Evolutionary conservation across 202 grass and related monocot species (phyloP), one percentile per base, ranked within the genome.

Genomic region (Setaria viridis): DNA sequence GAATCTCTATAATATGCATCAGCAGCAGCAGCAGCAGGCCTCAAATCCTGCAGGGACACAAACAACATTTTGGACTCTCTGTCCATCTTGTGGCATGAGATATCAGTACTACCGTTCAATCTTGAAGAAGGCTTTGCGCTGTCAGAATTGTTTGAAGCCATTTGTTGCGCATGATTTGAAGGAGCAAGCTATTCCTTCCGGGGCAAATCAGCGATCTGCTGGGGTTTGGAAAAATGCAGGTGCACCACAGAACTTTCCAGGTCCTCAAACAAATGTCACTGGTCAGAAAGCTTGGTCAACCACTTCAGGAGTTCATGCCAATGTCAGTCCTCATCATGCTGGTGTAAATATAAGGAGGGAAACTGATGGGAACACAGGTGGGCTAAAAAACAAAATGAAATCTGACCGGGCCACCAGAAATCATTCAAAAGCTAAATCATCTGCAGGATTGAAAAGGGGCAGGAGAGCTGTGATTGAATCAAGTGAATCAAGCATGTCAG

Each of bases 51-150:
- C 84, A 15, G 60, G 58, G 2, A 53, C 34, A 0, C 78, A 47
- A 59, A 13, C 43, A 72, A 92, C 88, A 70, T 97, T 97, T 89
- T 97, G 94, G 94, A 97, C 94, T 53, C 84, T 64, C 12, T 97
- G 94, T 74, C 90, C 94, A 79, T 49, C 63, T 57, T 97, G 94
- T 84, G 86, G 77, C 56, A 92, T 93, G 85, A 87, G 85, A 79
- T 93, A 92, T 85, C 94, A 97, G 72, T 97, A 92, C 49, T 92
- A 87, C 80, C 83, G 74, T 62, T 67, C 67, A 42, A 76, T 92
- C 55, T 86, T 94, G 67, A 88, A 80, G 80, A 94, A 88, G 77
- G 73, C 82, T 74, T 76, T 97, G 45, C 80, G 85, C 19, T 97
- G 94, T 80, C 84, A 87, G 73, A 90, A 47, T 77, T 97, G 94